Conservation (phyloP, 202 grass and related monocot genomes). For the Setaria italica region DNA sequence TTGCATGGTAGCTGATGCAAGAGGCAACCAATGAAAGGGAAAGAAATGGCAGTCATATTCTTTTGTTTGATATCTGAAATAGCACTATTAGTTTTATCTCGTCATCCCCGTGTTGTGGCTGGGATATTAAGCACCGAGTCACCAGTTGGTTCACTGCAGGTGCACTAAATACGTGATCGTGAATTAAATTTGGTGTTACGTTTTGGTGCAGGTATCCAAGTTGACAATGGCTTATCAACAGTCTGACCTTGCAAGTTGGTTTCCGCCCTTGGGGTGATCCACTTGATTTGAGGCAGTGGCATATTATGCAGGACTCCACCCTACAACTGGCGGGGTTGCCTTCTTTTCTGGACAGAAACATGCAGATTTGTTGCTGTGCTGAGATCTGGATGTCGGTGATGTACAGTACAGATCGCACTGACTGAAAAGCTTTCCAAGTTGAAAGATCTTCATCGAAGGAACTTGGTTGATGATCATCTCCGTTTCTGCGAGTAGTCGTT, state of each 20-base stretch:
- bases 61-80: constrained; percentile 35
- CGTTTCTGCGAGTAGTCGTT: neutral
- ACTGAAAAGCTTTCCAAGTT: constrained; percentile 40
- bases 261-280: constrained; percentile 4
- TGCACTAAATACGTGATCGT: constrained; percentile 21
- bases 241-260: constrained; percentile 46
- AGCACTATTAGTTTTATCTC: constrained; percentile 16
- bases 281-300: constrained; percentile 33
- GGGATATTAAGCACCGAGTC: constrained; percentile 9
- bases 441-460: constrained; percentile 14
- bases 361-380: constrained; percentile 29
- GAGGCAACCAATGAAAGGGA: constrained; percentile 61
- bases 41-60: constrained; percentile 30
- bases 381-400: constrained; percentile 34
- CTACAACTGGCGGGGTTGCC: constrained; percentile 14
- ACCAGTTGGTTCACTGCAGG: constrained; percentile 26
- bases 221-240: constrained; percentile 21
- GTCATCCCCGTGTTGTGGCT: constrained; percentile 15
- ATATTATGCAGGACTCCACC: constrained; percentile 41
- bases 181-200: constrained; percentile 30
- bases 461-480: constrained; percentile 6
- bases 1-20: constrained; percentile 50
- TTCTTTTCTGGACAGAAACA: constrained; percentile 27
- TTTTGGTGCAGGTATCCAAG: constrained; percentile 41
- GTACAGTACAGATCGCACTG: neutral